Evolutionary conservation across 2,329 filamentous ascomycete genomes (phyloP).

Genomic region (Fusarium sp.): DNA sequence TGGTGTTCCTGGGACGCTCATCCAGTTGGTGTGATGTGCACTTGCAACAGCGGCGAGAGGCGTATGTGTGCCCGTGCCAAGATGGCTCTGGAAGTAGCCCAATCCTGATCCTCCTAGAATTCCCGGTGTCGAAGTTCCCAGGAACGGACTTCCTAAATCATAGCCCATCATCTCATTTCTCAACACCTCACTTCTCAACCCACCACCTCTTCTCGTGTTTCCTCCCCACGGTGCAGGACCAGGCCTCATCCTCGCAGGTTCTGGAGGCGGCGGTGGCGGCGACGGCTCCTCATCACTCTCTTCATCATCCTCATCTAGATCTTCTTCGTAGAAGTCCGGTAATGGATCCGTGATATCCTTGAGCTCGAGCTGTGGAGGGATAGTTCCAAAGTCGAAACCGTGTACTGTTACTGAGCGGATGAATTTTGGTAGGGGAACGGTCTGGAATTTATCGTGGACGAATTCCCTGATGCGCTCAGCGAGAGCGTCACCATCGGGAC

Average conservation of each 20-base stretch:
- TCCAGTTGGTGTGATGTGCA: conserved; percentile 59
- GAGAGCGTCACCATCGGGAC: conserved; percentile 85
- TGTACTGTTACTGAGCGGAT: conserved; percentile 96
- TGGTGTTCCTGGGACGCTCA: conserved; percentile 42
- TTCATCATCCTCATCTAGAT: conserved; percentile 65
- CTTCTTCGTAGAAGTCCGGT: conserved; percentile 94
- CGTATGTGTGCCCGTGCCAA: conserved; percentile 80
- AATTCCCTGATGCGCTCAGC: conserved; percentile 90
- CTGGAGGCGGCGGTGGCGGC: conserved; percentile 28
- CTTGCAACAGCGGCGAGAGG: conserved; percentile 83
- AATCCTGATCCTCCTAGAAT: conserved; percentile 78
- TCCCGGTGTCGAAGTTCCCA: conserved; percentile 69
- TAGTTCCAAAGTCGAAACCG: conserved; percentile 89
- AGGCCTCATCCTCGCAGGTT: conserved; percentile 36
- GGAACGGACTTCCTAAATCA: conserved; percentile 67
- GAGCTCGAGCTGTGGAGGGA: conserved; percentile 86
- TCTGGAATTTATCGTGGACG: conserved; percentile 95
- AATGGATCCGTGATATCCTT: conserved; percentile 97
- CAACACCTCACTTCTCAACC: conserved; percentile 49
- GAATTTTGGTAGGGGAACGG: conserved; percentile 89
- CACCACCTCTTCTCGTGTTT: conserved; percentile 43
- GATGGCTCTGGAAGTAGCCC: conserved; percentile 84
- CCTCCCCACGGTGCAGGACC: conserved; percentile 30
- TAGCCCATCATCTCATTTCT: conserved; percentile 48
- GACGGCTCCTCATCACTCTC: conserved; percentile 51